These are phyloP conservation scores for Hymenoscyphus linearis DNA, from an alignment of 2,329 filamentous ascomycete genomes.

Conservation along the genomic window DNA sequence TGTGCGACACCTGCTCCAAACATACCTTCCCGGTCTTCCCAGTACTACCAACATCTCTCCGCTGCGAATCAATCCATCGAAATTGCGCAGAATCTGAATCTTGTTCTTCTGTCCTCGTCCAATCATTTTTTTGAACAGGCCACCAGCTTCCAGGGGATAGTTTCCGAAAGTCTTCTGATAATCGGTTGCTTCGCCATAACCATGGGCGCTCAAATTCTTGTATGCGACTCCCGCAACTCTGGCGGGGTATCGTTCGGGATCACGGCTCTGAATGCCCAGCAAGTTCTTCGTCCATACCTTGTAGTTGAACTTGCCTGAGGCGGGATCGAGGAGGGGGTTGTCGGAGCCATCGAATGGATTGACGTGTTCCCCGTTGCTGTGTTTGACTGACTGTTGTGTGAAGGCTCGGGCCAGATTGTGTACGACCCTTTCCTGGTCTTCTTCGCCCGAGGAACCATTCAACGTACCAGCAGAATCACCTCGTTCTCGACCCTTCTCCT, in stretches of 20 bases:
- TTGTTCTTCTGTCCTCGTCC: slow-evolving; percentile 47
- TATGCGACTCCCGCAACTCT: slow-evolving; percentile 60
- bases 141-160: slow-evolving; percentile 47
- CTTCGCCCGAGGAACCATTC: background rate
- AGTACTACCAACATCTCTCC: slow-evolving; percentile 67
- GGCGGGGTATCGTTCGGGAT: slow-evolving; percentile 48
- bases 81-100: slow-evolving; percentile 53
- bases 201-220: slow-evolving; percentile 63
- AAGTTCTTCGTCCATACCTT: slow-evolving; percentile 57
- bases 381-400: slow-evolving; percentile 24
- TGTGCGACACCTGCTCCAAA: background rate
- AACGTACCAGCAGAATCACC: background rate
- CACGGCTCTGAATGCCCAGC: slow-evolving; percentile 41
- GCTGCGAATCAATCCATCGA: slow-evolving; percentile 57
- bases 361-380: slow-evolving; percentile 26
- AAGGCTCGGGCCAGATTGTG: slow-evolving; percentile 24
- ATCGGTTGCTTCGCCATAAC: slow-evolving; percentile 63
- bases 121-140: slow-evolving; percentile 44
- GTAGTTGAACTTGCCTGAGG: slow-evolving; percentile 47
- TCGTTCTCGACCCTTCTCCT: background rate
- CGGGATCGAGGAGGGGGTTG: slow-evolving; percentile 49
- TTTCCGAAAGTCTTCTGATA: slow-evolving; percentile 64
- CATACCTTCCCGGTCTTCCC: slow-evolving; percentile 54
- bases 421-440: slow-evolving; percentile 23
- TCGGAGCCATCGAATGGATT: slow-evolving; percentile 47